Base-by-base conservation (phyloP, 1,139 yeast species). In the Yamadazyma dushanensis region DNA sequence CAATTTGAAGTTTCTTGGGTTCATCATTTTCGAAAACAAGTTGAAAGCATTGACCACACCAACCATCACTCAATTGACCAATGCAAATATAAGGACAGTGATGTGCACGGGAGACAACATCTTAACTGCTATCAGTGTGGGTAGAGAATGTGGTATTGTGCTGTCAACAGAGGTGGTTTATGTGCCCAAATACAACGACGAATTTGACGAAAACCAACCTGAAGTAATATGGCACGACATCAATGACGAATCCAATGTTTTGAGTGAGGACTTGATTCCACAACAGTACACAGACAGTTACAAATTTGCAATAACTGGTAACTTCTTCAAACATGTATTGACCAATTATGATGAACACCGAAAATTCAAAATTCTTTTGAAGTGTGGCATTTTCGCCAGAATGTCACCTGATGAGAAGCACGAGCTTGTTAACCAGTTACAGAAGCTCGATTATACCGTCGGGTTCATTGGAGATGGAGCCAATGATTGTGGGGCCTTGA, bases 321-420 rank as follows among this genome's bases (percentile, higher is more conserved):
- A 90, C 47, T 78, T 88, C 3, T 92, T 94, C 64, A 76, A 95
- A 44, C 79, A 78, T 48, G 63, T 92, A 22, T 70, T 90, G 49
- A 78, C 82, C 1, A 78, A 76, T 40, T 53, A 72, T 19, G 60
- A 73, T 34, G 76, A 74, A 30, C 54, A 45, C 2, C 43, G 47
- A 10, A 34, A 69, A 9, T 63, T 73, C 31, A 75, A 72, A 33
- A 72, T 92, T 52, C 69, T 94, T 37, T 68, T 89, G 66, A 80
- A 77, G 45, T 80, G 92, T 43, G 78, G 81, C 32, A 77, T 92
- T 6, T 94, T 82, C 64, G 97, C 98, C 1, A 73, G 99, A 47
- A 92, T 92, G 99, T 90, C 97, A 0, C 99, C 99, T 0, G 98
- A 92, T 59, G 99, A 92, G 56, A 92, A 92, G 56, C 96, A 92